Base-by-base conservation (phyloP, 768 basidiomycete genomes). In the Xerocomellus chrysenteron region DNA sequence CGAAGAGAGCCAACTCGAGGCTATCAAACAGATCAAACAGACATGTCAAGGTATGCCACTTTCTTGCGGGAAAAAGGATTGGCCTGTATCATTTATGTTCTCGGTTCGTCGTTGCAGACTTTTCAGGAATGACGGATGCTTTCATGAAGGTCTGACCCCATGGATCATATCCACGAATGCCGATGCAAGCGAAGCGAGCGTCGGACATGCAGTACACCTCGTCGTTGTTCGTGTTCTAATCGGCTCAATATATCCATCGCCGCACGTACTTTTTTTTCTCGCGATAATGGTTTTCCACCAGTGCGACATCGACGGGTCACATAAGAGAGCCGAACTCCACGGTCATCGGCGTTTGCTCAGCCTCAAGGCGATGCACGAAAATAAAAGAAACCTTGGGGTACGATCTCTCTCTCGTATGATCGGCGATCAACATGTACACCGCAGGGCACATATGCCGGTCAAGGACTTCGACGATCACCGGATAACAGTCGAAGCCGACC, bases 1-100 rank as follows among this genome's bases (percentile, higher is more conserved):
- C 5, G 72, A 72, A 42, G 65, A 68, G 6, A 50, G 55, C 19
- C 70, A 71, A 39, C 13, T 58, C 11, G 61, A 69, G 42, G 61
- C 60, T 19, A 58, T 73, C 48, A 59, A 46, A 39, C 49, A 63
- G 35, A 28, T 64, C 51, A 64, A 60, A 16, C 48, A 56, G 12
- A 37, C 67, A 3, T 68, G 54, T 42, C 59, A 62, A 55, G 68
- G 70, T 71, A 42, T 3, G 60, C 3, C 13, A 14, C 42, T 10
- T 6, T 50, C 26, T n/a, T 33, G 28, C 11, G 7, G 37, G 28
- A 13, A 12, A 35, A 35, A 12, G 3, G 2, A 32, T 14, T 21
- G 24, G 7, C 24, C 19, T 24, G 9, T 8, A 45, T 35, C 24
- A 30, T 2, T 39, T 2, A 7, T 32, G 24, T 47, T 32, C 14